Evolutionary conservation across 306 rosid species (phyloP), one percentile per base, ranked within the genome.

Genomic region (Pterocarpus macrocarpus): DNA sequence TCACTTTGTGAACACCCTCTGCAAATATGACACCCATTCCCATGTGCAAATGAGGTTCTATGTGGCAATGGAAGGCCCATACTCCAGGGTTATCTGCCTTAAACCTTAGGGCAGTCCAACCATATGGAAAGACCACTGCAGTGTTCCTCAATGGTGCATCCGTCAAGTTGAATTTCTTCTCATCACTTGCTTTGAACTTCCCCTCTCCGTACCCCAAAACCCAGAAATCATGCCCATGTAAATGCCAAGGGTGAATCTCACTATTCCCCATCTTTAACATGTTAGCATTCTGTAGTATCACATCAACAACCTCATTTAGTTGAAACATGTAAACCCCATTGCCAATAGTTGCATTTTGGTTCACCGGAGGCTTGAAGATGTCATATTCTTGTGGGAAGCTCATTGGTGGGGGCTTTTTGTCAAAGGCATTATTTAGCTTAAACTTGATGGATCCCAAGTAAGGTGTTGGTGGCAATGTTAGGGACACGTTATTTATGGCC

Each of bases 161-260:
- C 13, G 83, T 87, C 80, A 94, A 34, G 78, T 94, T 94, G 11
- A 92, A 78, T 2, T 45, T 80, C 16, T 14, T 79, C 80, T 57
- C 91, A 36, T 90, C 90, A 0, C 78, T 77, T 0, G 3, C 15
- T 2, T 75, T 68, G 43, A 92, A 94, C 76, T 77, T 94, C 8
- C 97, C 98, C 0, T 92, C 98, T 10, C 98, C 98, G 3, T 90
- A 94, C 0, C 91, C 97, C 72, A 94, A 70, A 8, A 94, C 92
- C 98, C 98, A 94, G 32, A 94, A 94, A 17, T 94, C 94, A 64
- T 92, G 98, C 0, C 98, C 98, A 62, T 94, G 98, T 64, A 94
- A 80, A 77, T 94, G 97, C 97, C 97, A 94, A 0, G 98, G 98
- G 59, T 94, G 98, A 14, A 87, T 91, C 57, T 94, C 97, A 71